Evolutionary conservation across 441 rosid genomes (phyloP).

Genomic region (Viola pubescens): DNA sequence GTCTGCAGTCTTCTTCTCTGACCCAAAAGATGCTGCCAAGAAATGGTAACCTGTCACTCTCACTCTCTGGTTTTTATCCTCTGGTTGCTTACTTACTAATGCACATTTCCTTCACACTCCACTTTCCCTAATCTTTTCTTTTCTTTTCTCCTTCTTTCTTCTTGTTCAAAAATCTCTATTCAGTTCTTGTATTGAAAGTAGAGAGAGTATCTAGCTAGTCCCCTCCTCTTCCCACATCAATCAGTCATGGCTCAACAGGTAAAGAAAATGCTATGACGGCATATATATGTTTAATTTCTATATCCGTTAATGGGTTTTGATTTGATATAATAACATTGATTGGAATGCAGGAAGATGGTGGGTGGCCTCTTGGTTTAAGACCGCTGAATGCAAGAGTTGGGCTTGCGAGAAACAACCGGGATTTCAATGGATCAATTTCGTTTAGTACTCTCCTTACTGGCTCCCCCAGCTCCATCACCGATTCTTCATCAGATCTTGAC

Average conservation of each 20-base stretch:
- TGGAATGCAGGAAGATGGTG: conserved; percentile 45
- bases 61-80: neutral
- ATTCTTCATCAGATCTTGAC: conserved; percentile 63
- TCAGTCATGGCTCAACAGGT: conserved; percentile 40
- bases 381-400: conserved; percentile 69
- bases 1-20: conserved; percentile 12
- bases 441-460: conserved; percentile 52
- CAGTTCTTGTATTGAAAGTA: neutral
- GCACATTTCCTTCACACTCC: neutral
- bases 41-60: conserved; percentile 25
- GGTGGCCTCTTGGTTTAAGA: conserved; percentile 78
- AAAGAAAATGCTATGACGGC: neutral
- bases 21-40: neutral
- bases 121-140: neutral
- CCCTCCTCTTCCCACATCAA: conserved; percentile 10
- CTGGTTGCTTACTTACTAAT: neutral
- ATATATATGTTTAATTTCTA: neutral
- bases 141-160: neutral
- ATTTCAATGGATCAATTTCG: conserved; percentile 52
- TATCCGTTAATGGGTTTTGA: neutral
- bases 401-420: conserved; percentile 36
- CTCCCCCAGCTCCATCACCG: conserved; percentile 35
- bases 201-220: neutral
- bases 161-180: neutral
- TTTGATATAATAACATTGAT: neutral